Evolutionary conservation across 2,329 filamentous ascomycete species (phyloP).

Genomic region (Cercospora sp.): DNA sequence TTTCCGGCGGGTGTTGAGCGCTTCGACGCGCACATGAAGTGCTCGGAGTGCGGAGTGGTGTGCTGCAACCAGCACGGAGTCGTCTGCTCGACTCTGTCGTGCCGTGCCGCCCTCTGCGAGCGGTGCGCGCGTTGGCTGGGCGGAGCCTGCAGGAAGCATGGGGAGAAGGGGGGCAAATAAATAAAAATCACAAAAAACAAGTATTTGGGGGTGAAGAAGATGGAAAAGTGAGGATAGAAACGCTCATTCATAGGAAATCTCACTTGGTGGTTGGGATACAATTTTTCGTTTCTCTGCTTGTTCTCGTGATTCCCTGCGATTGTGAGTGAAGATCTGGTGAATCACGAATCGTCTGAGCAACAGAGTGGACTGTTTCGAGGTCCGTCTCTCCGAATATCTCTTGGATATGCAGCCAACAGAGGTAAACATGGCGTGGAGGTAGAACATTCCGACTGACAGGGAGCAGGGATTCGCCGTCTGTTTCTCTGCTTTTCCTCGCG

Average conservation of each 20-base stretch:
- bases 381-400: neutral
- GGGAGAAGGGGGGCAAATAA: neutral
- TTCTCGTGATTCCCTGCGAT: neutral
- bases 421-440: neutral
- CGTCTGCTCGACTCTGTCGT: conserved; percentile 16
- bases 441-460: neutral
- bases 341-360: neutral
- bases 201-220: neutral
- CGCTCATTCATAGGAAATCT: conserved; percentile 1
- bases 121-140: conserved; percentile 7
- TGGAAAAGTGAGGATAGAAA: neutral
- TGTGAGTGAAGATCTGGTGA: neutral
- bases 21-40: conserved; percentile 17
- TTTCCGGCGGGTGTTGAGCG: conserved; percentile 14
- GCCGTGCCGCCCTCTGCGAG: conserved; percentile 13
- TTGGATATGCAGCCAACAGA: neutral
- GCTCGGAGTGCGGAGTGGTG: conserved; percentile 12
- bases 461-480: neutral
- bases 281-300: neutral
- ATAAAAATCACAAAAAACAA: neutral
- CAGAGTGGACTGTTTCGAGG: neutral
- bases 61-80: conserved; percentile 18
- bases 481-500: neutral
- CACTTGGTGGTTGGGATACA: neutral
- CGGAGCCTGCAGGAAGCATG: conserved; percentile 5